Conservation (phyloP, 2,329 filamentous ascomycete genomes). For the Fusarium caatingaense region DNA sequence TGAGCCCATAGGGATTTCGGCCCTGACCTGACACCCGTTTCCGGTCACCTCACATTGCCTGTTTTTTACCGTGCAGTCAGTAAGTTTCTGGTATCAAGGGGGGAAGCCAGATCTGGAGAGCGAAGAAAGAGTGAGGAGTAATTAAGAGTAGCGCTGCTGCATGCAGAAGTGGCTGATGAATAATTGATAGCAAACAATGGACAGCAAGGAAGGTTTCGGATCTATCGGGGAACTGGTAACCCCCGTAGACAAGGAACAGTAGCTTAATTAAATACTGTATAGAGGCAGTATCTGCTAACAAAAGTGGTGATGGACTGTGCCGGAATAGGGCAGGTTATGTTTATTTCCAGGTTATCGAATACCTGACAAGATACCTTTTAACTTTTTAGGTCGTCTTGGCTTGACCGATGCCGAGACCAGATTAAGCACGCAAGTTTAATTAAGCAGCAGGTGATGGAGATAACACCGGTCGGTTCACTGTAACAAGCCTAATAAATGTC, state of each 20-base stretch:
- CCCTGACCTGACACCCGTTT: constrained; percentile 24
- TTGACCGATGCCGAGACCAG: constrained; percentile 14
- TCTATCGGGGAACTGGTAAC: constrained; percentile 28
- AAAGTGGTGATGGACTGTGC: constrained; percentile 6
- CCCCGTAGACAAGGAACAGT: constrained; percentile 8
- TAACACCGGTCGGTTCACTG: not conserved
- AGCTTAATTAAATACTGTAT: not conserved
- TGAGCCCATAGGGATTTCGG: constrained; percentile 41
- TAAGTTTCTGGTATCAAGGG: not conserved
- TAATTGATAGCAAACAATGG: not conserved
- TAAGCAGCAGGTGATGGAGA: not conserved
- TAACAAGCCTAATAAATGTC: not conserved
- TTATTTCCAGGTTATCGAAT: constrained; percentile 10
- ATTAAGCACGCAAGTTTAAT: constrained; percentile 6
- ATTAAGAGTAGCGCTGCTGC: not conserved
- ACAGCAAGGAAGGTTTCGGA: constrained; percentile 12
- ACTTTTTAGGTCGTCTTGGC: not conserved
- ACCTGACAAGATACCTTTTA: too few species aligned
- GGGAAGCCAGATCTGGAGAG: not conserved
- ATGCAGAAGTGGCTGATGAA: constrained; percentile 12
- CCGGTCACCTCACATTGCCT: constrained; percentile 17
- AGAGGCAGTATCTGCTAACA: not conserved
- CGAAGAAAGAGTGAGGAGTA: not conserved
- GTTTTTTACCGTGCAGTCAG: not conserved
- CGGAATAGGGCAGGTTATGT: constrained; percentile 17